phyloP scores from a whole-genome alignment of 2,329 filamentous ascomycete species.

The Fusarium sp. region DNA sequence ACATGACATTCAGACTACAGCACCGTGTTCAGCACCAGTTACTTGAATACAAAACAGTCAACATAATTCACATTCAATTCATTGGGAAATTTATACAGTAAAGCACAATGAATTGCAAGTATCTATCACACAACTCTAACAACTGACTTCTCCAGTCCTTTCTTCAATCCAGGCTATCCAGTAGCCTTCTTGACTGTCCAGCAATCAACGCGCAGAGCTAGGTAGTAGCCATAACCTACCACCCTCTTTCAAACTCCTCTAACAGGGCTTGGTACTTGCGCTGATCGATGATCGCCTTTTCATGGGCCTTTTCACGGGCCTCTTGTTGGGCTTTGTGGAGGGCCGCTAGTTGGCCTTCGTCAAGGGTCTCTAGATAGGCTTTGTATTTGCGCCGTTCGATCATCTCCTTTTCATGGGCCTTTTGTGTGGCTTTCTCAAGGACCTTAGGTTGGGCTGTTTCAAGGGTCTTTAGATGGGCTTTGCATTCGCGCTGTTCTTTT shows the following conservation, averaged over 20 bases:
- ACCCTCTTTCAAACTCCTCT: neutral
- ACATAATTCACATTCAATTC: neutral
- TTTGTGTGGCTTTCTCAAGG: neutral
- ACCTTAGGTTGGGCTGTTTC: neutral
- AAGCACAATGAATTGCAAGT: neutral
- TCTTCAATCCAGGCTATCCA: neutral
- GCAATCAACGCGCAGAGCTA: neutral
- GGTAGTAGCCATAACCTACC: neutral
- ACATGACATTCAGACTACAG: neutral
- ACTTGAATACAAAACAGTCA: too few species aligned
- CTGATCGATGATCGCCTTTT: neutral
- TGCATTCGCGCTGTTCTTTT: too few species aligned
- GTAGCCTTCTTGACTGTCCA: neutral
- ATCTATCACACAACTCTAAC: neutral
- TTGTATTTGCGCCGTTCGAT: neutral
- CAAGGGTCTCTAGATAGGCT: neutral
- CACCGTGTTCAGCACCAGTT: neutral
- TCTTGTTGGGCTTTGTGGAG: neutral
- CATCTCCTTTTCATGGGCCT: neutral
- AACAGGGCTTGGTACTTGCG: neutral
- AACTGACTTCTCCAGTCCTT: neutral
- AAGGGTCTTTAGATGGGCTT: neutral
- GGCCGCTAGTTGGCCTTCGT: neutral
- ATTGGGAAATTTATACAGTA: rapidly evolving
- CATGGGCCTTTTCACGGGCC: too few species aligned